Conservation (phyloP, 2,329 filamentous ascomycete species). For the Phaeosphaeria sp. region DNA sequence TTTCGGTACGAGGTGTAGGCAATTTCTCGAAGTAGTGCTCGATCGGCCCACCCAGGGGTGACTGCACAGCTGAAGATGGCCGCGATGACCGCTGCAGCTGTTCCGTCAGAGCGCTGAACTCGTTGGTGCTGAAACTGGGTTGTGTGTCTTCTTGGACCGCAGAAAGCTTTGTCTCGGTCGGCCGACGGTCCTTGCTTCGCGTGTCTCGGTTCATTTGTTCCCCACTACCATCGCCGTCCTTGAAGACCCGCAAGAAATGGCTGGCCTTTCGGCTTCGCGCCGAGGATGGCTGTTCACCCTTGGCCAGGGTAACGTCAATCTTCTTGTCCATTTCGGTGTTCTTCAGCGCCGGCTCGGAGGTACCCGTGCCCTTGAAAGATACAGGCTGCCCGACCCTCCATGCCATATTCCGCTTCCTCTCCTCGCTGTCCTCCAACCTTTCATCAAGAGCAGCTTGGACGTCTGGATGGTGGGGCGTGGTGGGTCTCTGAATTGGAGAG, state of each 20-base stretch:
- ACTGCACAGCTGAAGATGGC: slow-evolving; percentile 34
- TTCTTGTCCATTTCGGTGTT: slow-evolving; percentile 64
- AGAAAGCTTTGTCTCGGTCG: slow-evolving; percentile 36
- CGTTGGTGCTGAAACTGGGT: slow-evolving; percentile 9
- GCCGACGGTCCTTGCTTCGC: slow-evolving; percentile 47
- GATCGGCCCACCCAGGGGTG: slow-evolving; percentile 23
- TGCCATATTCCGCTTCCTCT: slow-evolving; percentile 55
- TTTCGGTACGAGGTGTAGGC: slow-evolving; percentile 16
- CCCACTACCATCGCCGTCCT: slow-evolving; percentile 64
- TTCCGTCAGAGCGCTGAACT: slow-evolving; percentile 20
- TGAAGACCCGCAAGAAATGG: slow-evolving; percentile 70
- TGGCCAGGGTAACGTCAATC: slow-evolving; percentile 68
- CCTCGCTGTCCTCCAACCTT: slow-evolving; percentile 43
- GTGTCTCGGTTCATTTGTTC: slow-evolving; percentile 59
- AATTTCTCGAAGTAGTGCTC: slow-evolving; percentile 39
- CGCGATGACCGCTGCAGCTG: slow-evolving; percentile 30
- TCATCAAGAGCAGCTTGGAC: slow-evolving; percentile 32
- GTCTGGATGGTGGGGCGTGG: slow-evolving; percentile 35
- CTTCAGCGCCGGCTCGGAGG: slow-evolving; percentile 50
- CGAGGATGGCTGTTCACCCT: slow-evolving; percentile 60
- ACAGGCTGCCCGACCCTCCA: slow-evolving; percentile 58
- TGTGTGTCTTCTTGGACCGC: slow-evolving; percentile 33
- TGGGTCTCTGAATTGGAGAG: slow-evolving; percentile 41
- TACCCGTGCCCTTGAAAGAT: slow-evolving; percentile 46
- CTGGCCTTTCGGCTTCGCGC: slow-evolving; percentile 70